Base-by-base conservation (phyloP, 768 basidiomycete species). In the Chalciporus chontae region DNA sequence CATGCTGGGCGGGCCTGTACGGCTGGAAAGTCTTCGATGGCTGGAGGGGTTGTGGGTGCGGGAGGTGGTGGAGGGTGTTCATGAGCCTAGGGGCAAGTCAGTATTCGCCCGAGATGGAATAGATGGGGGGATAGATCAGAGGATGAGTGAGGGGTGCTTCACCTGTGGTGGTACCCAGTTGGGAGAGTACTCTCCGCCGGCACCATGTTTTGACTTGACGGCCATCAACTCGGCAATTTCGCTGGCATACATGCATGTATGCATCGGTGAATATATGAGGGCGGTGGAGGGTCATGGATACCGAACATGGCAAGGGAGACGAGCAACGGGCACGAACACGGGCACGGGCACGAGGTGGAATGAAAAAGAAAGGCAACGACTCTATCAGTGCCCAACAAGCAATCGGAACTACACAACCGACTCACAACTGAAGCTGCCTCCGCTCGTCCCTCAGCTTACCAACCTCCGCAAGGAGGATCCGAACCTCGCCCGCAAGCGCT, bases 221-320 rank as follows among this genome's bases (percentile, higher is more conserved):
- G 80, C 78, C 86, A 92, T 86, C 51, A 92, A 73, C 64, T 88
- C 87, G 21, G 89, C 83, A 55, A 93, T 89, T 67, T 93, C 90
- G 55, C 90, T 91, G 60, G n/a, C n/a, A 11, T 31, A 31, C 31
- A 11, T 31, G 29, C 29, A 31, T 31, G 1, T 9, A 8, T 26
- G 26, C 26, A 31, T 1, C 8, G 9, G 34, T n/a, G 1, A 3
- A 36, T 36, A 15, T 15, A 36, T 36, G 32, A 5, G 32, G n/a
- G n/a, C n/a, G n/a, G 7, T 15, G 5, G 11, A 15, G 5, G n/a
- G 34, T 36, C 34, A n/a, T 36, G 34, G 5, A n/a, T 15, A 36
- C 14, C 15, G 9, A 43, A 17, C 32, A 40, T 26, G 39, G 38
- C 40, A 17, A 24, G 13, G 26, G 7, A 17, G 39, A 41, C 31